phyloP scores from a whole-genome alignment of 768 basidiomycete genomes.

The Macrocybe gigantea region DNA sequence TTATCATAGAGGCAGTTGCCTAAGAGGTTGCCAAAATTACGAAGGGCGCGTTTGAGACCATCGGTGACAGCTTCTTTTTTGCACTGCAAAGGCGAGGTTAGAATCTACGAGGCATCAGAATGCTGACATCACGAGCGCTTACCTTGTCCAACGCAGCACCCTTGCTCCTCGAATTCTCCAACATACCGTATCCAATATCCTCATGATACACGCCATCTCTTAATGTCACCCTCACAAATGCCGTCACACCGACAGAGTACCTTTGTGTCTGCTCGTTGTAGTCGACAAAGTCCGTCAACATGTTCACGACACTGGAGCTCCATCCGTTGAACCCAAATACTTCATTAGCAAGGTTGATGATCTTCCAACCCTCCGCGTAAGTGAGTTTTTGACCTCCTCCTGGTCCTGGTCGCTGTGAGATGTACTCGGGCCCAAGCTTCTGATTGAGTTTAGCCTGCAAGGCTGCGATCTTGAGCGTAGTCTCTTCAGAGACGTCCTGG shows the following conservation, averaged over 20 bases:
- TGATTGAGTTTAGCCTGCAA: constrained; percentile 80
- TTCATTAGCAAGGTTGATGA: constrained; percentile 96
- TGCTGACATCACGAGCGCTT: constrained; percentile 13
- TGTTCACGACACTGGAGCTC: constrained; percentile 72
- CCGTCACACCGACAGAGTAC: constrained; percentile 73
- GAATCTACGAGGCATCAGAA: background rate
- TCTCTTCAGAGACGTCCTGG: constrained; percentile 50
- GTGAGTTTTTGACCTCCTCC: constrained; percentile 84
- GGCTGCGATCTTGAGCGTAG: constrained; percentile 57
- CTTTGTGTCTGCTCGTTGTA: constrained; percentile 58
- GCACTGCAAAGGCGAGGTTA: constrained; percentile 45
- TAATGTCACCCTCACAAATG: constrained; percentile 82
- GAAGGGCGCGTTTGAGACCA: constrained; percentile 82
- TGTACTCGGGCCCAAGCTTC: constrained; percentile 91
- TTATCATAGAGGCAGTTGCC: constrained; percentile 99
- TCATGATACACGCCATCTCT: constrained; percentile 88
- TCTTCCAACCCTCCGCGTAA: constrained; percentile 97
- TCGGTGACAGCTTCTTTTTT: constrained; percentile 99
- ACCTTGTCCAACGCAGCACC: constrained; percentile 90
- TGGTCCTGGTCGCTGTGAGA: constrained; percentile 85
- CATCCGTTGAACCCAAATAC: constrained; percentile 98
- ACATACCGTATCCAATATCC: constrained; percentile 86
- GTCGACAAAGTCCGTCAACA: constrained; percentile 80
- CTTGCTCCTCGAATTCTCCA: constrained; percentile 84
- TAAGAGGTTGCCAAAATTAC: constrained; percentile 90